These are phyloP conservation scores for Termitomyces bulborhizus DNA, from an alignment of 768 basidiomycete genomes.

Conservation along the genomic window DNA sequence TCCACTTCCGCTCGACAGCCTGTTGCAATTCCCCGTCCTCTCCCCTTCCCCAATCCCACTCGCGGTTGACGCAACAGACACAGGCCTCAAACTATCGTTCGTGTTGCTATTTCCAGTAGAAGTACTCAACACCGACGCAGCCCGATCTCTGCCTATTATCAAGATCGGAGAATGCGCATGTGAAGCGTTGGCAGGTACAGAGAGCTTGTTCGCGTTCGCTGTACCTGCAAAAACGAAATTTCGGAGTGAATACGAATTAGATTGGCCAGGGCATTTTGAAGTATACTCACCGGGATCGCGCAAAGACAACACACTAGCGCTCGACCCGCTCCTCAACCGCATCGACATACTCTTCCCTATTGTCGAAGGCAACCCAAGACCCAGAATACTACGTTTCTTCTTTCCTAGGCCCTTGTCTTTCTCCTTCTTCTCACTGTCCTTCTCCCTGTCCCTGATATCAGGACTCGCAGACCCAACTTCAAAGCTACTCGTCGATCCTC, in stretches of 20 bases:
- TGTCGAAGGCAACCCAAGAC: conserved; percentile 54
- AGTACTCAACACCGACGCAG: too few relatives aligned
- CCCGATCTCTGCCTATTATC: not conserved
- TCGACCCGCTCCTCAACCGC: conserved; percentile 35
- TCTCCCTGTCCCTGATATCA: conserved; percentile 18
- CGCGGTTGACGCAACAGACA: not conserved
- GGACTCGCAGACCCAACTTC: conserved; percentile 54
- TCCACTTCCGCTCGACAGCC: conserved; percentile 23
- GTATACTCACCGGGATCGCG: too few relatives aligned
- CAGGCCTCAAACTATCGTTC: conserved; percentile 29
- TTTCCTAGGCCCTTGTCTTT: conserved; percentile 34
- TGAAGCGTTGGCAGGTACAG: conserved; percentile 24
- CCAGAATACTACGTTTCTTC: conserved; percentile 60
- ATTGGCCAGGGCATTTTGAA: too few relatives aligned
- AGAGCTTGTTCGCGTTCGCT: conserved; percentile 19
- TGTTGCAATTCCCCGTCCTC: conserved; percentile 4
- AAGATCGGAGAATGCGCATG: not conserved
- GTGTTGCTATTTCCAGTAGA: not conserved
- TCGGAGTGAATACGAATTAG: too few relatives aligned
- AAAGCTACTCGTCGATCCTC: conserved; percentile 52
- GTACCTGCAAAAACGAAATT: not conserved
- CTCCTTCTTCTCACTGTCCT: too few relatives aligned
- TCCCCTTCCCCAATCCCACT: not conserved
- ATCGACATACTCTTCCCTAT: conserved; percentile 25
- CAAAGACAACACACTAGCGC: conserved; percentile 12